These are phyloP conservation scores for Acidomyces sp. DNA, from an alignment of 495 filamentous ascomycete genomes.

Conservation along the genomic window DNA sequence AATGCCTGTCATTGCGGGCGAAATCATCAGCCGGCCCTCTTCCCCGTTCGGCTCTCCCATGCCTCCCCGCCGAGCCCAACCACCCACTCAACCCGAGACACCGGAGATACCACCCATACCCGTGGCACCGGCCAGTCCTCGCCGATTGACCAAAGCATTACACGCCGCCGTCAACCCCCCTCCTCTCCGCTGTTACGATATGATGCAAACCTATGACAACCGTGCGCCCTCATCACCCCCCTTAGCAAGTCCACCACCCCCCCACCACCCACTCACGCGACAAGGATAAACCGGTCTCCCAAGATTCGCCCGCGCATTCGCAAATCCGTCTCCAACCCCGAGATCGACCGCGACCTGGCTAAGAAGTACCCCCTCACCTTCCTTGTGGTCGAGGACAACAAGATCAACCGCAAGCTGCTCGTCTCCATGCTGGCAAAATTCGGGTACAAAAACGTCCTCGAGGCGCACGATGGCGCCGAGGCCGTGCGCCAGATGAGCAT, in stretches of 20 bases:
- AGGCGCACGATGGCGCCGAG: slow-evolving; percentile 61
- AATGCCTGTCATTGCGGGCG: slow-evolving; percentile 45
- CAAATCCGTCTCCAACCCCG: slow-evolving; percentile 18
- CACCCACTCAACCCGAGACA: not conserved
- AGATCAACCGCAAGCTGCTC: slow-evolving; percentile 62
- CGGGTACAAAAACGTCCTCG: slow-evolving; percentile 47
- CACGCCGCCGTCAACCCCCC: not conserved
- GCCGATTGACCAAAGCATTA: slow-evolving; percentile 2
- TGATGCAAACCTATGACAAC: not conserved
- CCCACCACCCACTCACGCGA: slow-evolving; percentile 5
- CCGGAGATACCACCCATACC: slow-evolving; percentile 2
- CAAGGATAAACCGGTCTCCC: no score
- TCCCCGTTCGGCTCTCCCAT: slow-evolving; percentile 28
- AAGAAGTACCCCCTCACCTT: slow-evolving; percentile 51
- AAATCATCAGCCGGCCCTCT: slow-evolving; percentile 24
- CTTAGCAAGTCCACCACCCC: slow-evolving; percentile 1
- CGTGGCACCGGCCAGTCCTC: slow-evolving; percentile 8
- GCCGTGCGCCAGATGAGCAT: slow-evolving; percentile 51
- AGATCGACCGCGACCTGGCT: slow-evolving; percentile 37
- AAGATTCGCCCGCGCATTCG: slow-evolving; percentile 1
- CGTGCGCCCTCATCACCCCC: slow-evolving; percentile 6
- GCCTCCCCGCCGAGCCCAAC: slow-evolving; percentile 9
- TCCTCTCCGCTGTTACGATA: not conserved
- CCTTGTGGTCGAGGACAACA: slow-evolving; percentile 69
- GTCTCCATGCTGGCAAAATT: slow-evolving; percentile 58